Evolutionary conservation across 176 grass and related monocot genomes (phyloP).

Genomic region (Triticum turgidum): DNA sequence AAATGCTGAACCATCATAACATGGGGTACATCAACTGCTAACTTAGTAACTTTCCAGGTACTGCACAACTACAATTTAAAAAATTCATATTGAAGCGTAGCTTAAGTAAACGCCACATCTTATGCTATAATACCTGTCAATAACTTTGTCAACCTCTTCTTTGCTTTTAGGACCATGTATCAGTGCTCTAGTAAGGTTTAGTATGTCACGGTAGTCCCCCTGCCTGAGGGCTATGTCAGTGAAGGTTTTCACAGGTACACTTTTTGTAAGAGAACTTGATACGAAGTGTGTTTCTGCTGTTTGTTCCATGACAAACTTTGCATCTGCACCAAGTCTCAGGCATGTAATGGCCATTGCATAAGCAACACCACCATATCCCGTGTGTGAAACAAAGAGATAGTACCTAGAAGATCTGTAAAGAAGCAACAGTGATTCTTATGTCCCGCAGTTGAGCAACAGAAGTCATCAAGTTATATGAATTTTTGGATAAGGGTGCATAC

Average conservation of each 20-base stretch:
- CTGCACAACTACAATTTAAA: conserved; percentile 1
- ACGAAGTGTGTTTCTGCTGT: conserved; percentile 90
- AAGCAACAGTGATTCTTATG: conserved; percentile 29
- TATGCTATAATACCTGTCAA: conserved; percentile 69
- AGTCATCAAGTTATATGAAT: conserved; percentile 17
- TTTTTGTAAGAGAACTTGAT: conserved; percentile 62
- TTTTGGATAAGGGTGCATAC: conserved; percentile 43
- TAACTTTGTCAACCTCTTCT: conserved; percentile 81
- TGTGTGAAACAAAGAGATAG: conserved; percentile 94
- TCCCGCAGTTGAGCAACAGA: background rate
- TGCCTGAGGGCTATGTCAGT: conserved; percentile 64
- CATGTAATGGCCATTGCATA: conserved; percentile 98
- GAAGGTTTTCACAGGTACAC: conserved; percentile 42
- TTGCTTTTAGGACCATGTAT: conserved; percentile 92
- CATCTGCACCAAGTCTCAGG: conserved; percentile 71
- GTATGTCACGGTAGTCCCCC: conserved; percentile 94
- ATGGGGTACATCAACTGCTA: background rate
- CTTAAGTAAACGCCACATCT: conserved; percentile 7
- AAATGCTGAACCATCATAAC: background rate
- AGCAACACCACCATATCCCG: conserved; percentile 86
- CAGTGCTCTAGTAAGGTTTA: conserved; percentile 95
- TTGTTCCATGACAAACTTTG: conserved; percentile 74
- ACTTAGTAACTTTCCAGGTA: conserved; percentile 3
- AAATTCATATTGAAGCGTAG: conserved; percentile 17
- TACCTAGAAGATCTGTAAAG: conserved; percentile 78